A percentile compares a stretch with the other conserved stretches of the same genome.
Conservation (phyloP, 805 yeast genomes). For the Tetrapisispora namnaoensis region DNA sequence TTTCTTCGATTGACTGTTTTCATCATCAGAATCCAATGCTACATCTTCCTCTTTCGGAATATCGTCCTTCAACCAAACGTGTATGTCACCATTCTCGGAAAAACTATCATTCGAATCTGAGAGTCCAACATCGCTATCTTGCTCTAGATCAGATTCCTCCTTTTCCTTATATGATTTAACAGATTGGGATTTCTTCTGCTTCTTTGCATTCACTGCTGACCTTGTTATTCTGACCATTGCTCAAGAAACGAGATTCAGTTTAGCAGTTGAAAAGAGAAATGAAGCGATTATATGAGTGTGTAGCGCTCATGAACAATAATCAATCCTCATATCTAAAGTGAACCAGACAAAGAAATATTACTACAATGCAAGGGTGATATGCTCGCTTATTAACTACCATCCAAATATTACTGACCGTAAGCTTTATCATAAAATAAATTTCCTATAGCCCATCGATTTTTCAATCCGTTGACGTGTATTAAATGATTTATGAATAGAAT, state of each 20-base stretch:
- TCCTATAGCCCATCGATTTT: too few species aligned
- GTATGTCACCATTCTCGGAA: constrained; percentile 7
- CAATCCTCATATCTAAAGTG: too few species aligned
- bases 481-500: too few species aligned
- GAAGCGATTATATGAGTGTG: too few species aligned
- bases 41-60: constrained; percentile 11
- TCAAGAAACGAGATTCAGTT: background rate
- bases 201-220: background rate
- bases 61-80: constrained; percentile 24
- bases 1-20: constrained; percentile 1
- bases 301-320: too few species aligned
- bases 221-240: constrained; percentile 1
- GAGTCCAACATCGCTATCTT: constrained; percentile 11
- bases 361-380: too few species aligned
- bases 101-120: constrained; percentile 5
- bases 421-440: too few species aligned
- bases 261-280: too few species aligned
- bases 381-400: too few species aligned
- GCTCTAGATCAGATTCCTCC: constrained; percentile 21
- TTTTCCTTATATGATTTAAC: constrained; percentile 18
- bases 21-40: constrained; percentile 21
- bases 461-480: background rate
- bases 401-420: too few species aligned
- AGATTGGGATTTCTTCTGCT: background rate
- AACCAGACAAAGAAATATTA: too few species aligned